Evolutionary conservation across 1,139 yeast genomes (phyloP), one percentile per base, ranked within the genome.

Genomic region (Saccharomycopsis hybrid): DNA sequence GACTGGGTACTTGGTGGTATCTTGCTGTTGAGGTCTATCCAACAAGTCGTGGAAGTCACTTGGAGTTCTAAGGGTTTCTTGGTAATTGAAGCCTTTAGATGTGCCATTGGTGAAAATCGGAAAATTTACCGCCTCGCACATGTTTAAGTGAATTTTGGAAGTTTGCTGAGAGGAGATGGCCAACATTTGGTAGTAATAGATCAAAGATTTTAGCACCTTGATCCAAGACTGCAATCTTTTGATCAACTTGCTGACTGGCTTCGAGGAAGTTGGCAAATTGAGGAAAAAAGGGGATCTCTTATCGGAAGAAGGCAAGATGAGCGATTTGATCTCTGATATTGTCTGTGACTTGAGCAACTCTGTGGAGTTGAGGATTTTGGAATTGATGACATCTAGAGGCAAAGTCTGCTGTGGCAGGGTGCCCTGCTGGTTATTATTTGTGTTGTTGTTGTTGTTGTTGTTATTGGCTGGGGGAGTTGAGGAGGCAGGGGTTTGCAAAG

Each of bases 161-260:
- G 80, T 82, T 57, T 82, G 85, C 62, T 82, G 85, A 60, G 82
- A 83, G 31, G 85, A 82, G 51, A 80, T 69, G 3, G 81, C 69
- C 42, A 81, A 71, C 57, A 83, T 86, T 56, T 77, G 78, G 57
- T 80, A 73, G 62, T 85, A 85, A 55, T 72, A 70, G 35, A 79
- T 70, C 54, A 84, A 62, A 18, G 85, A 79, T 58, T 80, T 80
- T 55, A 85, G 71, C 54, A 84, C 75, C 63, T 77, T 78, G 60
- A 83, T 80, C 88, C 90, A 85, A 52, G 77, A 74, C 54, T 80
- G 79, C 64, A 85, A 84, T 59, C 85, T 71, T 51, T 71, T 75
- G 49, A 66, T 65, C 7, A 70, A 30, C 38, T 38, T 44, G 29
- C 39, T 29, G 27, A 52, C 36, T 2, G 55, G 53, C 28, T 44